Evolutionary conservation across 768 basidiomycete genomes (phyloP).

Genomic region (Phaffia australis): DNA sequence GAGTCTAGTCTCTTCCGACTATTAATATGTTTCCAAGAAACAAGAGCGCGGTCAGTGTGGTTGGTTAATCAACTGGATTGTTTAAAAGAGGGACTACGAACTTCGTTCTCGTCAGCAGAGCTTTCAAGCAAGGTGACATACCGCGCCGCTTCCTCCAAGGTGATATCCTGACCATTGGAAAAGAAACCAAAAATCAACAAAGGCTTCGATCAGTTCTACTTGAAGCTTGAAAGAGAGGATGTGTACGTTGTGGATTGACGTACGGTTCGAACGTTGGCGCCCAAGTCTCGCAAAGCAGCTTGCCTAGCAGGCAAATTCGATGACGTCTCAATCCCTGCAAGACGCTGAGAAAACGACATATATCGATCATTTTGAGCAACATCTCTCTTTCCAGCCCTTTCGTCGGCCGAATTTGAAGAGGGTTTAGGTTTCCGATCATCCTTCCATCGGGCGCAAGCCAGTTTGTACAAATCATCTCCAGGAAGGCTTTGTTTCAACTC

Average conservation of each 20-base stretch:
- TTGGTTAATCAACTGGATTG: too few species aligned
- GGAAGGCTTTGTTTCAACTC: too few species aligned
- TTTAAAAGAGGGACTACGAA: background rate
- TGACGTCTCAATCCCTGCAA: slow-evolving; percentile 4
- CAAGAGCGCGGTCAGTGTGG: background rate
- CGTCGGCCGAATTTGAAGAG: too few species aligned
- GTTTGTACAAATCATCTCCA: too few species aligned
- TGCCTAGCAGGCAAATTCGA: slow-evolving; percentile 13
- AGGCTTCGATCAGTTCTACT: too few species aligned
- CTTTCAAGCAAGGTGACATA: background rate
- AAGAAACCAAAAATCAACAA: too few species aligned
- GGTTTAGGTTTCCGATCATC: too few species aligned
- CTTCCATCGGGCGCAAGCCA: too few species aligned
- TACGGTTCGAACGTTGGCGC: background rate
- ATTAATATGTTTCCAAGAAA: background rate
- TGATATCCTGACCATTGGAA: background rate
- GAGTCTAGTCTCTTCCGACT: slow-evolving; percentile 11
- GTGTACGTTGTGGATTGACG: background rate
- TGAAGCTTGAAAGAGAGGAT: too few species aligned
- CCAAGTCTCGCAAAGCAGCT: slow-evolving; percentile 9
- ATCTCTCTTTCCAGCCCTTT: background rate
- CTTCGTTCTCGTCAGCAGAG: slow-evolving; percentile 10
- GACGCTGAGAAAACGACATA: background rate
- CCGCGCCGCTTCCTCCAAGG: background rate
- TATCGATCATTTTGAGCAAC: background rate